Conservation (phyloP, 2,329 filamentous ascomycete genomes). For the Calonectria leucothoes region DNA sequence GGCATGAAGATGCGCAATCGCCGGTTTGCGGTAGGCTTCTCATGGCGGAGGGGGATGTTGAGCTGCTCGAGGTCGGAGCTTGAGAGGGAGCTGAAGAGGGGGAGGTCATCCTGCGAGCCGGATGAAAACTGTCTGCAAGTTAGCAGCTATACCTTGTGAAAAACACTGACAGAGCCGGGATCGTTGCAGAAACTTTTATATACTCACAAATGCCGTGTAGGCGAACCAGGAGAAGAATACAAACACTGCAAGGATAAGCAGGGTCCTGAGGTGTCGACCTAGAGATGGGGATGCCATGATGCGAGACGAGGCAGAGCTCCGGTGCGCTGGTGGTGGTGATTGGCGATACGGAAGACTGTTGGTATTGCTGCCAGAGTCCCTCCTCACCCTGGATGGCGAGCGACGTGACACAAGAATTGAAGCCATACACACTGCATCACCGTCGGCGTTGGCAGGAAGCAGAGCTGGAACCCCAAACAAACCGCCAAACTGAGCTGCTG, state of each 20-base stretch:
- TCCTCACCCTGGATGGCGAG: conserved; percentile 32
- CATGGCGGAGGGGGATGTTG: conserved; percentile 6
- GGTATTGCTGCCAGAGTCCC: conserved; percentile 1
- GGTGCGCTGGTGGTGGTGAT: conserved; percentile 8
- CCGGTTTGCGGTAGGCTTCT: conserved; percentile 27
- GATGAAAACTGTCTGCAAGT: conserved; percentile 23
- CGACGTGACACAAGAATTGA: conserved; percentile 26
- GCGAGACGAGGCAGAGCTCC: background rate
- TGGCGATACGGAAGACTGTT: conserved; percentile 22
- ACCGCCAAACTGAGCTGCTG: background rate
- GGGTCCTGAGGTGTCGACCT: conserved; percentile 16
- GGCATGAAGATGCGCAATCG: conserved; percentile 53
- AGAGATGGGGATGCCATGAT: background rate
- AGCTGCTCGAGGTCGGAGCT: conserved; percentile 24
- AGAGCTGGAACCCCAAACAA: background rate
- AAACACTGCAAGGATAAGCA: background rate
- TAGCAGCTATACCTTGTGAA: background rate
- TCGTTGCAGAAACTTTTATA: background rate
- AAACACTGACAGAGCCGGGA: too few species aligned
- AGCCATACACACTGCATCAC: conserved; percentile 27
- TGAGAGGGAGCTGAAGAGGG: conserved; percentile 12
- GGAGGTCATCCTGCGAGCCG: background rate
- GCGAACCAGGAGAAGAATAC: conserved; percentile 24
- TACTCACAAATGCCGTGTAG: background rate
- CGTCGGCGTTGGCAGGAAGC: background rate